Percentiles rank a stretch among this genome's conserved stretches.
phyloP scores from a whole-genome alignment of 768 basidiomycete species.

The Mycena chlorophos region DNA sequence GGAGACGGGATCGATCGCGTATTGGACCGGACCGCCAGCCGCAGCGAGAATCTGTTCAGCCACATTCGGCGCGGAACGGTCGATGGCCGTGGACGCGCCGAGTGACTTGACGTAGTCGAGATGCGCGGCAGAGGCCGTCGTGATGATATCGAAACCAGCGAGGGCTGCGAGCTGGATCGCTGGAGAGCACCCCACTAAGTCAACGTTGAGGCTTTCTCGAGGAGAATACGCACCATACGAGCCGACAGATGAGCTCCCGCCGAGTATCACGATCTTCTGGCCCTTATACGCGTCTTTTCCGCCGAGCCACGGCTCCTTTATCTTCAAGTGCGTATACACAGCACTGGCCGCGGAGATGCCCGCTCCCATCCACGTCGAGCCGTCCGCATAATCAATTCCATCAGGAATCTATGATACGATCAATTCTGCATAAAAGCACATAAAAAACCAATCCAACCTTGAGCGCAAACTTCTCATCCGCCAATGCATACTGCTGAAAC shows the following conservation, averaged over 20 bases:
- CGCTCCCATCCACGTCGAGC: constrained; percentile 1
- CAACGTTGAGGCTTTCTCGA: neutral
- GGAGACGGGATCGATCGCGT: constrained; percentile 4
- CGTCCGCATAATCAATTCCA: constrained; percentile 1
- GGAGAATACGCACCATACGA: constrained; percentile 2
- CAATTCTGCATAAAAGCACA: neutral
- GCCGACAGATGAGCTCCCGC: constrained; percentile 13
- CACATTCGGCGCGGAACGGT: constrained; percentile 27
- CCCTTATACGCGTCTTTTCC: constrained; percentile 11
- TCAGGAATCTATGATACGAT: neutral
- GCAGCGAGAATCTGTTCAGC: constrained; percentile 13
- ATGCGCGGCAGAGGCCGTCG: constrained; percentile 32
- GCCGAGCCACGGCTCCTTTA: constrained; percentile 4
- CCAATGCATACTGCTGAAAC: constrained; percentile 10
- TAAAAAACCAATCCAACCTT: constrained; percentile 4
- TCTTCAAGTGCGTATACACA: constrained; percentile 8
- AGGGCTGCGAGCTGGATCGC: constrained; percentile 13
- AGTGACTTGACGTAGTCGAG: constrained; percentile 28
- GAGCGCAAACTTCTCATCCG: neutral
- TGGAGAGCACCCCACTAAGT: neutral
- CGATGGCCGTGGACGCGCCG: constrained; percentile 31
- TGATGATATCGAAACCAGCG: constrained; percentile 27
- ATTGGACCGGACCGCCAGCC: neutral
- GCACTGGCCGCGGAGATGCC: constrained; percentile 9
- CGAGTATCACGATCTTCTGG: constrained; percentile 7